A percentile compares a stretch with the other conserved stretches of the same genome.
These are phyloP conservation scores for Leccinellum albellum DNA, from an alignment of 768 basidiomycete species.

Conservation along the genomic window DNA sequence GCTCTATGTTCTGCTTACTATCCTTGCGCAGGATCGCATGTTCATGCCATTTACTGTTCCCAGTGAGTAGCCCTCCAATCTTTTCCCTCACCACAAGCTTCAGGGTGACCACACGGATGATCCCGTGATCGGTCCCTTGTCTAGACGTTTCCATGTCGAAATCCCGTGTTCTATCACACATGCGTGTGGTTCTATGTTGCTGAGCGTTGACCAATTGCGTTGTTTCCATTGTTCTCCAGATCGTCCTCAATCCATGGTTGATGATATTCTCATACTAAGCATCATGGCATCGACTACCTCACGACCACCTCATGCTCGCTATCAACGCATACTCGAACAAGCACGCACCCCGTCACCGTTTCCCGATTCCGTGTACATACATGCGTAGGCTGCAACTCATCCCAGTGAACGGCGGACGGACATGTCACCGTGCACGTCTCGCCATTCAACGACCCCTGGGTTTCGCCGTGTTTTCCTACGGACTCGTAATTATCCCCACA, in stretches of 20 bases:
- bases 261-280: slow-evolving; percentile 70
- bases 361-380: not conserved
- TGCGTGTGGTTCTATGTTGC: not conserved
- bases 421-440: slow-evolving; percentile 2
- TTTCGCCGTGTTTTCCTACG: not conserved
- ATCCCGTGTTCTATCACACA: slow-evolving; percentile 2
- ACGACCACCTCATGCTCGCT: slow-evolving; percentile 8
- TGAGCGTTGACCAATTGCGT: slow-evolving; percentile 15
- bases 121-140: slow-evolving; percentile 12
- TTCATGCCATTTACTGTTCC: slow-evolving; percentile 69
- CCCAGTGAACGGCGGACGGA: slow-evolving; percentile 7
- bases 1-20: not conserved
- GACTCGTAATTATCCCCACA: slow-evolving; percentile 18
- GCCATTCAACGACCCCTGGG: not conserved
- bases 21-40: slow-evolving; percentile 49
- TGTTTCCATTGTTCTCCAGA: slow-evolving; percentile 33
- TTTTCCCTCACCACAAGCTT: not conserved
- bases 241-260: slow-evolving; percentile 85
- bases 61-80: slow-evolving; percentile 45
- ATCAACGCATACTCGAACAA: not conserved
- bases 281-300: not conserved
- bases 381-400: not conserved
- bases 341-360: not conserved
- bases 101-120: not conserved
- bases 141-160: slow-evolving; percentile 19